Percentiles rank a stretch among this genome's conserved stretches.
Evolutionary conservation across 805 yeast species (phyloP).

Genomic region (Kuraishia piskuri): DNA sequence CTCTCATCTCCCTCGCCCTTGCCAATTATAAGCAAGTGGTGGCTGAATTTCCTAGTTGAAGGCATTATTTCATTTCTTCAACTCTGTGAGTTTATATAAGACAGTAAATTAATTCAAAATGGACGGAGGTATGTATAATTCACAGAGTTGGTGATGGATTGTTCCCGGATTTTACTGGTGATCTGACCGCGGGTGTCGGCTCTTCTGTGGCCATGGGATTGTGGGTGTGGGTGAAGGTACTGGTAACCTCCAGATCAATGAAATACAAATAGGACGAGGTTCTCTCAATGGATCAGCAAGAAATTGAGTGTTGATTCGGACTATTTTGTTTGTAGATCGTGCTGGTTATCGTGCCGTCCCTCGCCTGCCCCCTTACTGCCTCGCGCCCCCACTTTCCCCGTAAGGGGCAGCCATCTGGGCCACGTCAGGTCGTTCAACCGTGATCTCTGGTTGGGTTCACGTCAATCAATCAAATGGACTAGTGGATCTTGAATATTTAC

Average conservation of each 20-base stretch:
- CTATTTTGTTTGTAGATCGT: background rate
- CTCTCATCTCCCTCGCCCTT: constrained; percentile 9
- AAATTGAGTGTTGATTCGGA: background rate
- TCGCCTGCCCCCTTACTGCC: constrained; percentile 2
- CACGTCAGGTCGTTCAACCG: background rate
- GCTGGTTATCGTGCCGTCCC: too few relatives aligned
- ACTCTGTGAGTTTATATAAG: constrained; percentile 3
- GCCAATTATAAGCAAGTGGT: constrained; percentile 5
- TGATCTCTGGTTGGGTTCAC: background rate
- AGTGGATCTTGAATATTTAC: background rate
- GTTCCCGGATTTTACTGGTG: constrained; percentile 2
- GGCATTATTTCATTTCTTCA: background rate
- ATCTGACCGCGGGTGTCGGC: background rate
- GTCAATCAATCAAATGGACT: background rate
- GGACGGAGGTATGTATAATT: constrained; percentile 49
- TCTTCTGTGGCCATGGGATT: background rate
- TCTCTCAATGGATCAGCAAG: background rate
- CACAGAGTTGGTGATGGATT: constrained; percentile 2
- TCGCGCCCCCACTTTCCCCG: background rate
- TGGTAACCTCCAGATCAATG: background rate
- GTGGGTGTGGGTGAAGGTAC: background rate
- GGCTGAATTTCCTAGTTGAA: background rate
- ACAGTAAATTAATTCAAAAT: constrained; percentile 25
- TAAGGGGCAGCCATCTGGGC: background rate
- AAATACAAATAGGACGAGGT: background rate